Evolutionary conservation across 257 asterid genomes (phyloP), one percentile per base, ranked within the genome.

Genomic region (Plectranthus barbatus): DNA sequence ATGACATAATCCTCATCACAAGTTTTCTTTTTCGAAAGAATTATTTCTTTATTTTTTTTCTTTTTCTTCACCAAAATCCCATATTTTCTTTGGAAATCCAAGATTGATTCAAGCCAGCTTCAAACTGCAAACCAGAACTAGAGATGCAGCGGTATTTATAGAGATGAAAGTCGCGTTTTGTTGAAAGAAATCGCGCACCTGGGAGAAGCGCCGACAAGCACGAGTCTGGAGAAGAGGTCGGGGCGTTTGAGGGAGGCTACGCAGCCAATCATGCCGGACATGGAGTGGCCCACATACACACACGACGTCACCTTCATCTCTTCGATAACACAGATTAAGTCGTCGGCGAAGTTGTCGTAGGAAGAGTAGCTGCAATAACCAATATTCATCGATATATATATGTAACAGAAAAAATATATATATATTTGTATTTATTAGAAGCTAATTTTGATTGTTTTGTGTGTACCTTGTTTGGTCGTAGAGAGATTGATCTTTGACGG

Each of bases 261-360:
- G 72, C 95, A 88, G 18, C 98, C 98, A 34, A 91, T 80, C 79
- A 86, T 84, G 29, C 90, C 91, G 23, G 98, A 84, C 96, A 88
- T 88, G 67, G 98, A 91, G 73, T 91, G 98, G 7, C 98, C 98
- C 49, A 88, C 88, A 42, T 81, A 86, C 6, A 84, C 80, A 1
- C 75, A 67, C 0, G 87, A 76, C 23, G 69, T 67, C 74, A 88
- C 19, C 61, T 81, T 75, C 85, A 88, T 64, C 73, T 88, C 98
- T 13, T 84, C 95, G 67, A 76, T 0, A 3, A 91, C 66, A 12
- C 33, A 42, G 24, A 88, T 83, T 55, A 91, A 53, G 60, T 91
- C 98, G 49, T 88, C 95, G 6, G 82, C 94, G 72, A 86, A 88
- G 18, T 75, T 88, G 23, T 80, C 92, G 62, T 86, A 88, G 2